These are phyloP conservation scores for Talaromyces sp. DNA, from an alignment of 2,329 filamentous ascomycete genomes.

Conservation along the genomic window DNA sequence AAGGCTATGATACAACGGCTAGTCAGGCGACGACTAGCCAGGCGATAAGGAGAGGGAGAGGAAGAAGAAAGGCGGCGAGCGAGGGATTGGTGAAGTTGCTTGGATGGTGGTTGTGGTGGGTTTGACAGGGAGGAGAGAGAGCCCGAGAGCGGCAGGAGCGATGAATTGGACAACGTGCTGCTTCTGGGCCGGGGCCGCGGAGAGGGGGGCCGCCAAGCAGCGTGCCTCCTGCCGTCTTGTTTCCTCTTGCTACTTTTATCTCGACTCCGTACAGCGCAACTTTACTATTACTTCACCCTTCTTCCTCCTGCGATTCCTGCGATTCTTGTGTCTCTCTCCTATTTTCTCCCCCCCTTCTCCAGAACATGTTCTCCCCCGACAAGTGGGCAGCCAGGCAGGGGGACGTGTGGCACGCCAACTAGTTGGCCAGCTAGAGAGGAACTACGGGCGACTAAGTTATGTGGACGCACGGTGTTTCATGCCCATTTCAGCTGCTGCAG, in stretches of 20 bases:
- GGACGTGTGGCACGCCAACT: not conserved
- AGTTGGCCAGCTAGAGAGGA: not conserved
- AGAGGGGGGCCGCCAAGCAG: not conserved
- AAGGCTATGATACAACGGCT: not conserved
- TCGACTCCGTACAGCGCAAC: not conserved
- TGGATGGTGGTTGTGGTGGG: not conserved
- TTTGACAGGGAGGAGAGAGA: not conserved
- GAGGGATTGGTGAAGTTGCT: not conserved
- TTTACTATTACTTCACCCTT: not conserved
- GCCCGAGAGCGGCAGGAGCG: not conserved
- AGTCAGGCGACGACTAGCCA: not conserved
- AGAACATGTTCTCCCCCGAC: not conserved
- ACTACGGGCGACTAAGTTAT: not conserved
- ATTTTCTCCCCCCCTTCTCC: not conserved
- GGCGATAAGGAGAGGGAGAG: not conserved
- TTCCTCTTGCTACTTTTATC: not conserved
- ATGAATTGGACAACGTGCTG: not conserved
- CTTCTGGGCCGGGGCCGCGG: not conserved
- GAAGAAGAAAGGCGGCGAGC: not conserved
- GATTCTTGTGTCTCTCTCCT: not conserved
- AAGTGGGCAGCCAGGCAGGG: not conserved
- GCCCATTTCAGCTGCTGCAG: not conserved
- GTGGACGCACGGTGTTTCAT: not conserved
- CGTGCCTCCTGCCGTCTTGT: not conserved
- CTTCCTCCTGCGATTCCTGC: not conserved